These are phyloP conservation scores for Kluyveromyces starmeri DNA, from an alignment of 805 yeast genomes.

Conservation along the genomic window DNA sequence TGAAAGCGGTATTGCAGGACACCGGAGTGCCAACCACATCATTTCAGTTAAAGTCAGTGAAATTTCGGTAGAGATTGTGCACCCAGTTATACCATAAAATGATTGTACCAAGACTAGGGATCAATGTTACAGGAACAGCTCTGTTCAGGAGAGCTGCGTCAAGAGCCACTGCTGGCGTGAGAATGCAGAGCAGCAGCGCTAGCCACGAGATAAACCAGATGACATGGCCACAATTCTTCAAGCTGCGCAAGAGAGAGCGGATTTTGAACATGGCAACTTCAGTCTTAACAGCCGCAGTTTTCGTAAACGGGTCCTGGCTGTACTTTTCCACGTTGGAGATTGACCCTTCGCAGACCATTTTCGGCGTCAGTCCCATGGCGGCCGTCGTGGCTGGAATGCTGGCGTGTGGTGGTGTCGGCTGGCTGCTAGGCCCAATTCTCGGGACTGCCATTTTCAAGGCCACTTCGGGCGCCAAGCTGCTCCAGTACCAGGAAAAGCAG, in stretches of 20 bases:
- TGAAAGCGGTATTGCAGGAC: too few relatives aligned
- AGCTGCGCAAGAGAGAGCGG: slow-evolving; percentile 67
- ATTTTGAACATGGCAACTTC: slow-evolving; percentile 61
- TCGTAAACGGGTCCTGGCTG: slow-evolving; percentile 62
- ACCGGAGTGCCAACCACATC: too few relatives aligned
- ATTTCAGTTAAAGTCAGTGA: too few relatives aligned
- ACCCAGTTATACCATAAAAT: too few relatives aligned
- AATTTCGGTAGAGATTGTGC: too few relatives aligned
- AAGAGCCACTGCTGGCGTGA: neutral
- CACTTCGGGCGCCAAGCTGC: slow-evolving; percentile 38
- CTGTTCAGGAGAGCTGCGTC: neutral
- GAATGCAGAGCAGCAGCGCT: slow-evolving; percentile 5
- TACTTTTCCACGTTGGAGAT: slow-evolving; percentile 74
- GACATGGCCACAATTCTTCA: slow-evolving; percentile 76
- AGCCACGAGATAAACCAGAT: slow-evolving; percentile 30
- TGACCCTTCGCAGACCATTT: slow-evolving; percentile 75
- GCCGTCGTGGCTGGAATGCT: slow-evolving; percentile 68
- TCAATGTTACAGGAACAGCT: neutral
- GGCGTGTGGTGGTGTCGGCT: slow-evolving; percentile 69
- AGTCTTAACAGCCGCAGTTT: slow-evolving; percentile 53
- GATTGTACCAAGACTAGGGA: neutral
- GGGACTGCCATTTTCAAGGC: slow-evolving; percentile 65
- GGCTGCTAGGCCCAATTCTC: slow-evolving; percentile 69
- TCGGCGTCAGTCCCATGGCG: slow-evolving; percentile 85
- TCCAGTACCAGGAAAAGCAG: slow-evolving; percentile 51